Percentiles rank a stretch among this genome's conserved stretches.
Conservation (phyloP, 1,284 basidiomycete species). For the Naganishia cerealis region DNA sequence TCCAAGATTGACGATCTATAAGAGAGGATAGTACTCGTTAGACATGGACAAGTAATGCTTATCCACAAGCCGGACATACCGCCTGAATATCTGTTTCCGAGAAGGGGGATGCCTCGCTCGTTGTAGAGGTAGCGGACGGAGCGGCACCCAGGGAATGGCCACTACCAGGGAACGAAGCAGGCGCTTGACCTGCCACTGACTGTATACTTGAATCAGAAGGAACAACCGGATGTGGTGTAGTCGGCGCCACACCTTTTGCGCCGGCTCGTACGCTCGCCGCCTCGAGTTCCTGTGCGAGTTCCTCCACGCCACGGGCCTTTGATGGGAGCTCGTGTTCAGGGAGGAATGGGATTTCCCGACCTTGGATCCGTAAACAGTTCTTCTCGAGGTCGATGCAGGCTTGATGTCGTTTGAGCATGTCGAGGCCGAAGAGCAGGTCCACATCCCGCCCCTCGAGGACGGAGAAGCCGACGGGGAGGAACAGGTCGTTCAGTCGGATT, state of each 20-base stretch:
- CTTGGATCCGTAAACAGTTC: slow-evolving; percentile 82
- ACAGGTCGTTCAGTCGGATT: slow-evolving; percentile 76
- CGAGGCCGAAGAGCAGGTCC: slow-evolving; percentile 89
- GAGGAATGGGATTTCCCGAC: slow-evolving; percentile 80
- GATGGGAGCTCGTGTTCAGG: slow-evolving; percentile 90
- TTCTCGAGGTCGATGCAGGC: slow-evolving; percentile 90
- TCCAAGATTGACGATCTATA: slow-evolving; percentile 68
- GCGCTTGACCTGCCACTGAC: slow-evolving; percentile 37
- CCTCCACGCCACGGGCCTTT: slow-evolving; percentile 60
- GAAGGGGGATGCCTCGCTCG: slow-evolving; percentile 25
- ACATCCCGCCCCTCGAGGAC: slow-evolving; percentile 93
- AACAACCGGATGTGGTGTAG: slow-evolving; percentile 6
- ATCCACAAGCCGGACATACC: slow-evolving; percentile 6
- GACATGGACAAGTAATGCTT: no score
- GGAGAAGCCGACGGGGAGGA: slow-evolving; percentile 87
- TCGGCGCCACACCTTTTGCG: slow-evolving; percentile 16
- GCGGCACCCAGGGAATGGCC: slow-evolving; percentile 41
- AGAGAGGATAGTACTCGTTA: slow-evolving; percentile 31
- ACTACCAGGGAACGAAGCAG: slow-evolving; percentile 44
- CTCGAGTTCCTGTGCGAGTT: slow-evolving; percentile 41
- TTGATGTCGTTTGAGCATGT: slow-evolving; percentile 98
- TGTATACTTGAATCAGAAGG: not conserved
- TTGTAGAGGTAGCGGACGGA: slow-evolving; percentile 1
- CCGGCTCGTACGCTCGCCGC: slow-evolving; percentile 38
- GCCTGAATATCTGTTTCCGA: slow-evolving; percentile 38